These are phyloP conservation scores for Talaromyces ruber DNA, from an alignment of 495 filamentous ascomycete genomes.

Conservation along the genomic window DNA sequence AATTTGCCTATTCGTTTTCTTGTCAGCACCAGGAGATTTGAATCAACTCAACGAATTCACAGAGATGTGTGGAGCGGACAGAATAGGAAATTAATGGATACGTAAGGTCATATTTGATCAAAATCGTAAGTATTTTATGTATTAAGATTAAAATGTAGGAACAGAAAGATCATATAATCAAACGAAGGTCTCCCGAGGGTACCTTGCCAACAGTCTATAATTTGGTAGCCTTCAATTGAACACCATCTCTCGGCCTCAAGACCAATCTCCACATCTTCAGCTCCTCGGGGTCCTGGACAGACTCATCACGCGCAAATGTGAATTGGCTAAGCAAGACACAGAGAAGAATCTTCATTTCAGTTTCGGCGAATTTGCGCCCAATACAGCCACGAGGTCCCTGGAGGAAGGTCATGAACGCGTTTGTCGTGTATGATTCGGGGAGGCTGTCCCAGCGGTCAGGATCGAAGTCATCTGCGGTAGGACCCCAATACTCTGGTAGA, in stretches of 20 bases:
- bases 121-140: not conserved
- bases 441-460: conserved; percentile 18
- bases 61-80: too few species aligned
- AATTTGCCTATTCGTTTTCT: not conserved
- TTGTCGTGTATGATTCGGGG: conserved; percentile 11
- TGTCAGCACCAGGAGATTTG: not conserved
- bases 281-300: conserved; percentile 35
- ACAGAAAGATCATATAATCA: not conserved
- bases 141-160: not conserved
- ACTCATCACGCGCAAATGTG: conserved; percentile 20
- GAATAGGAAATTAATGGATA: not conserved
- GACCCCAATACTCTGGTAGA: conserved; percentile 42
- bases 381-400: conserved; percentile 20
- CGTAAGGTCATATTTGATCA: not conserved
- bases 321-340: conserved; percentile 18
- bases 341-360: conserved; percentile 19
- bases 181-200: not conserved
- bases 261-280: conserved; percentile 49
- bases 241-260: conserved; percentile 39
- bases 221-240: conserved; percentile 29
- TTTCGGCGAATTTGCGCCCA: conserved; percentile 19
- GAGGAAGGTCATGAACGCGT: conserved; percentile 18
- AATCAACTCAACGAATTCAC: not conserved
- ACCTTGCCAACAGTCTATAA: not conserved
- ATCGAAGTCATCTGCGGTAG: conserved; percentile 32